Conservation (phyloP, 164 flowering plant species). For the Euptelea pleiosperma region DNA sequence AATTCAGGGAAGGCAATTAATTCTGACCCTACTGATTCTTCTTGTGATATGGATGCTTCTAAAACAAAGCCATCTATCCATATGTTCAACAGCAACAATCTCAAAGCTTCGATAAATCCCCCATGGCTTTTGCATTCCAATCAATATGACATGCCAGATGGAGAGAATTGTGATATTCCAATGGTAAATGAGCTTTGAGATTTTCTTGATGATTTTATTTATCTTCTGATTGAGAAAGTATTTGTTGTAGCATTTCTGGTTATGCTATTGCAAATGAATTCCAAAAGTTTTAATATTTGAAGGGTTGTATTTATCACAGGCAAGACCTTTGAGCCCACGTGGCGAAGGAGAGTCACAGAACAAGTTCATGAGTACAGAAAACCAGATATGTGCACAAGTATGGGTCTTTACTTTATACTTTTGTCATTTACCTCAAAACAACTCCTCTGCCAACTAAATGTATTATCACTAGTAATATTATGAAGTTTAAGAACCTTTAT, state of each 20-base stretch:
- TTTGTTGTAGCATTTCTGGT: neutral
- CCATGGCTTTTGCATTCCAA: constrained; percentile 3
- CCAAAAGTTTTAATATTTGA: neutral
- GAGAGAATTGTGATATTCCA: neutral
- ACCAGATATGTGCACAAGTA: constrained; percentile 18
- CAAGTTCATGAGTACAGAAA: constrained; percentile 2
- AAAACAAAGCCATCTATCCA: constrained; percentile 14
- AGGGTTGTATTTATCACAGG: constrained; percentile 21
- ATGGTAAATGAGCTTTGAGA: neutral
- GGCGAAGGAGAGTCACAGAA: constrained; percentile 12
- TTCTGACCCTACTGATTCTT: constrained; percentile 6
- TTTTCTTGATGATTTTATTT: neutral
- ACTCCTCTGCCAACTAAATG: no score
- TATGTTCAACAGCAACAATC: constrained; percentile 11
- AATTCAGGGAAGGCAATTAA: constrained; percentile 4
- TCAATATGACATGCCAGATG: constrained; percentile 2
- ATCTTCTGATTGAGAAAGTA: neutral
- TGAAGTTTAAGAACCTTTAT: neutral
- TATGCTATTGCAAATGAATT: no score
- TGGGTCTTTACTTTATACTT: neutral
- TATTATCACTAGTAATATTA: neutral
- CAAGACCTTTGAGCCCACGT: constrained; percentile 7
- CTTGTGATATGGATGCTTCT: constrained; percentile 8
- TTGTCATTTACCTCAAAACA: no score
- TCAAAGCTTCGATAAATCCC: constrained; percentile 4